Evolutionary conservation across 202 grass and related monocot genomes (phyloP).

Genomic region (Panicum virgatum): DNA sequence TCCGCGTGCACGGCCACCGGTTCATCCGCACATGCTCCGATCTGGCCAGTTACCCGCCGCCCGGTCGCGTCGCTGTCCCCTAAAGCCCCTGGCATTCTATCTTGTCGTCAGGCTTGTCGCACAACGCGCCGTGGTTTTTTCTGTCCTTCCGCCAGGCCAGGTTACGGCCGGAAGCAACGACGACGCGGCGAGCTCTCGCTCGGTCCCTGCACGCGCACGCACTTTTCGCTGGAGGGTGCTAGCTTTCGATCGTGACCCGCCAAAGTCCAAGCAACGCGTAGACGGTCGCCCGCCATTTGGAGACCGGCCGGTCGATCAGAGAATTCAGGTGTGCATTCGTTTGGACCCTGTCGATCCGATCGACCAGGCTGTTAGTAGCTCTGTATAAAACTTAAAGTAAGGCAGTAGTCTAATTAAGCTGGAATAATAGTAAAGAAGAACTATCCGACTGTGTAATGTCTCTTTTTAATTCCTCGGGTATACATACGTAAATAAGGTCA

Average conservation of each 20-base stretch:
- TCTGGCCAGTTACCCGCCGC: neutral
- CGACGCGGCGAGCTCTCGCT: no score
- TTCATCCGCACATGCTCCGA: neutral
- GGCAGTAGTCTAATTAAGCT: no score
- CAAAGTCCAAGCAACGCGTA: neutral
- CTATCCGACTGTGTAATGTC: no score
- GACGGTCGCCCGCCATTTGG: neutral
- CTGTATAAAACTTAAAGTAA: neutral
- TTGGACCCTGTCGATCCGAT: neutral
- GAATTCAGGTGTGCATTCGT: neutral
- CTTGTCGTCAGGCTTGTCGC: neutral
- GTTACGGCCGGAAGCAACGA: constrained; percentile 12
- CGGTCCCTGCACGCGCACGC: neutral
- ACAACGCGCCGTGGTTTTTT: neutral
- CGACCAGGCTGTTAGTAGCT: neutral
- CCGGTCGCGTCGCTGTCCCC: constrained; percentile 2
- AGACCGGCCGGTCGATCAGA: no score
- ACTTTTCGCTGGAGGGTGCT: neutral
- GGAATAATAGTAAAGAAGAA: no score
- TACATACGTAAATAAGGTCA: no score
- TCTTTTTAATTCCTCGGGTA: no score
- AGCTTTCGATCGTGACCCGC: neutral
- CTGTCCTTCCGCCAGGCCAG: neutral
- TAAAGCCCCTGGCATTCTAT: constrained; percentile 15
- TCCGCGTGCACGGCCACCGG: neutral